A percentile compares a stretch with the other conserved stretches of the same genome.
phyloP scores from a whole-genome alignment of 2,329 filamentous ascomycete genomes.

The Xylogone sp. region DNA sequence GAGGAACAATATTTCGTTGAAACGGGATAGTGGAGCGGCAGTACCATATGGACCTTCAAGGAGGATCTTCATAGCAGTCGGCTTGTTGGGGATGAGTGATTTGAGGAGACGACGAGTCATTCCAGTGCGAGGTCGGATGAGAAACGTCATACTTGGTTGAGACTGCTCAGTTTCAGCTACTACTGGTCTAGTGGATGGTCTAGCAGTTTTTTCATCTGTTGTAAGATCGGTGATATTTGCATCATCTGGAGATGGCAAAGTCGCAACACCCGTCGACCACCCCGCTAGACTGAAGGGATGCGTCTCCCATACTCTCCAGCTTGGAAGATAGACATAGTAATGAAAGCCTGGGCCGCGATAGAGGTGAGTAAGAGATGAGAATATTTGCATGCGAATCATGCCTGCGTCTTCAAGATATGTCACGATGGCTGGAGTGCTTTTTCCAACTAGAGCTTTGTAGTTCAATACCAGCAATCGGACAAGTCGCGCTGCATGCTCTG shows the following conservation, averaged over 20 bases:
- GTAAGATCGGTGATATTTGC: no score
- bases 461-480: constrained; percentile 40
- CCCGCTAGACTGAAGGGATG: constrained; percentile 45
- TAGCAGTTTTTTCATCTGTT: no score
- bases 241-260: no score
- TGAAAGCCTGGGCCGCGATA: constrained; percentile 40
- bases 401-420: constrained; percentile 40
- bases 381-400: constrained; percentile 42
- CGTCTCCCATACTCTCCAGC: constrained; percentile 43
- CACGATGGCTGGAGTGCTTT: constrained; percentile 32
- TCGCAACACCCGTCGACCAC: constrained; percentile 5
- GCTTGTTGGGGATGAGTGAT: constrained; percentile 27
- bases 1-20: no score
- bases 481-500: constrained; percentile 41
- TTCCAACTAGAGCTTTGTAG: constrained; percentile 26
- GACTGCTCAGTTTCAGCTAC: no score
- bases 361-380: constrained; percentile 28
- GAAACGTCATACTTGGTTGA: no score
- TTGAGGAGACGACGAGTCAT: no score
- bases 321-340: constrained; percentile 46
- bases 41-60: not conserved
- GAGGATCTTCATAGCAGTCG: constrained; percentile 16
- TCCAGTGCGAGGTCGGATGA: no score
- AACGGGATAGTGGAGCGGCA: not conserved
- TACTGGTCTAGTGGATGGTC: no score